These are phyloP conservation scores for Clarireedia homoeocarpa DNA, from an alignment of 2,329 filamentous ascomycete species.

Conservation along the genomic window DNA sequence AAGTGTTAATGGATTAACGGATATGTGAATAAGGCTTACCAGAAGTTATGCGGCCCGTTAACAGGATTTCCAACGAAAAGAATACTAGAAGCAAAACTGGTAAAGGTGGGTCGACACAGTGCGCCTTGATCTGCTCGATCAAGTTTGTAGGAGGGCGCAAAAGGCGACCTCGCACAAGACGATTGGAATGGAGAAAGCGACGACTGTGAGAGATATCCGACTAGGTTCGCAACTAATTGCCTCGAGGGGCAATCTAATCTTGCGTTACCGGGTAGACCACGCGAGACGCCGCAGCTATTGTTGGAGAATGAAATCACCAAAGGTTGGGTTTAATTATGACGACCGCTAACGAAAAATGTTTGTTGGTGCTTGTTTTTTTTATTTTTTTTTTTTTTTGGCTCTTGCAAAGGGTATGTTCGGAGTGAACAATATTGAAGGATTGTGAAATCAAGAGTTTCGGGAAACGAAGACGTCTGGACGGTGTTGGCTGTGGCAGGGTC, in stretches of 20 bases:
- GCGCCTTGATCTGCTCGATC: neutral
- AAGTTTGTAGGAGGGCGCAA: neutral
- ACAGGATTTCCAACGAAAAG: neutral
- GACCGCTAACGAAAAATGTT: neutral
- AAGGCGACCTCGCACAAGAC: neutral
- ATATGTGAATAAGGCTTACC: neutral
- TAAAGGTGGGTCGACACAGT: constrained; percentile 1
- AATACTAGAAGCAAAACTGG: neutral
- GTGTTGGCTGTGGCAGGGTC: constrained; percentile 8
- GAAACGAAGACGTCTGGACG: constrained; percentile 9
- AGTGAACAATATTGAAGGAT: constrained; percentile 9
- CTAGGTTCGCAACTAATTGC: neutral
- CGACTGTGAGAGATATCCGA: constrained; percentile 3
- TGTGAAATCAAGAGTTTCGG: constrained; percentile 4
- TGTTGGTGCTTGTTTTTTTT: neutral
- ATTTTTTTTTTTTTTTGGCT: neutral
- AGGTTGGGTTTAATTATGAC: neutral
- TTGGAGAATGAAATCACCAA: neutral
- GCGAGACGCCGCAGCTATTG: constrained; percentile 8
- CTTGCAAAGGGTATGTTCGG: neutral
- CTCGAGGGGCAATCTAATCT: constrained; percentile 7
- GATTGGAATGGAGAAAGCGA: constrained; percentile 7
- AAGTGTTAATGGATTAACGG: neutral
- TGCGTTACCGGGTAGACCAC: constrained; percentile 5
- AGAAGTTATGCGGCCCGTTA: constrained; percentile 1